Evolutionary conservation across 2,329 filamentous ascomycete species (phyloP), one percentile per base, ranked within the genome.

Genomic region (Tympanopsis confertula): DNA sequence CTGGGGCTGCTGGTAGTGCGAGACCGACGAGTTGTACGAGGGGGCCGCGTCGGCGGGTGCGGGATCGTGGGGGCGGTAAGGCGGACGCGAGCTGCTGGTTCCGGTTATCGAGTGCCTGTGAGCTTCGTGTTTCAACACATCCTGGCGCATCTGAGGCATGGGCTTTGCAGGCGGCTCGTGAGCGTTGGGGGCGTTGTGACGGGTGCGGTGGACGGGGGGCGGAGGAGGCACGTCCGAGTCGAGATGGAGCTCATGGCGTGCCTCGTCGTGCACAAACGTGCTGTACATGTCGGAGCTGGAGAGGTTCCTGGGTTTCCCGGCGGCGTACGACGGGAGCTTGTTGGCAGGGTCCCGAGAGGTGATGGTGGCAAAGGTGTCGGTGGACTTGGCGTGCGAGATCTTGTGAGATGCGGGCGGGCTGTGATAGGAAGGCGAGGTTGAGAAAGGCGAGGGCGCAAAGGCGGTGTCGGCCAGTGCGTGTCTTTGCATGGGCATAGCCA

Each of bases 51-150:
- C 46, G 4, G 58, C 53, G 1, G 65, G 62, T 2, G 68, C 57
- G 3, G 67, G 63, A 24, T 75, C 70, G 30, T 65, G 65, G 3
- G 61, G 62, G 29, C 65, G 65, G 46, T 75, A 75, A 0, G 61
- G 61, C 20, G 70, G 69, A 12, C 69, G 64, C 4, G 70, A 69
- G 2, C 69, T 68, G 38, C 76, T 75, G 20, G 56, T 48, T 3
- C 53, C 55, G 1, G 66, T 56, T 3, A 58, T 50, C 0, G 71
- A 70, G 30, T 69, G 58, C 30, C 73, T 61, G 48, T 76, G 72
- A 3, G 73, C 72, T 48, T 75, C 71, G 38, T 57, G 71, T 41
- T 67, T 64, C 43, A 77, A 50, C 10, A 77, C 71, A 39, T 76
- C 72, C 32, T 74, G 70, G 39, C 71, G 64, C 69, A 78, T 76